phyloP scores from a whole-genome alignment of 2,329 filamentous ascomycete species.

The Metarhizium humberi region DNA sequence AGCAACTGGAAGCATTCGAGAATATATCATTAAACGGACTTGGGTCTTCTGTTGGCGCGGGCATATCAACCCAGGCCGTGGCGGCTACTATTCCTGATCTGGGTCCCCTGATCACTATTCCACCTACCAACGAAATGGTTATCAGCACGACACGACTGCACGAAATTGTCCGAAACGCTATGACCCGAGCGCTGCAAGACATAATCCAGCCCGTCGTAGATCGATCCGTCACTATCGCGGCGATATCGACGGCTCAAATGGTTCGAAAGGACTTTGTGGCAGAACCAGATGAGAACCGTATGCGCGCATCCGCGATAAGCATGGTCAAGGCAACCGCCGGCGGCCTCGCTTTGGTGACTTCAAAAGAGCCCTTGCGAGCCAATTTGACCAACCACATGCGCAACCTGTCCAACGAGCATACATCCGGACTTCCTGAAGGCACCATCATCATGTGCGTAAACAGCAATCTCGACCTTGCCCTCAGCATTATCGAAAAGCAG shows the following conservation, averaged over 20 bases:
- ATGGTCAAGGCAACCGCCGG: conserved; percentile 95
- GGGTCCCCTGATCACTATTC: conserved; percentile 68
- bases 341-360: conserved; percentile 91
- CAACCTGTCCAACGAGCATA: conserved; percentile 54
- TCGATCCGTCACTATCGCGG: conserved; percentile 92
- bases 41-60: conserved; percentile 56
- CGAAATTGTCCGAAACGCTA: conserved; percentile 74
- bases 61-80: conserved; percentile 69
- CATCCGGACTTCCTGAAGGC: conserved; percentile 81
- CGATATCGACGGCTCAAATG: conserved; percentile 91
- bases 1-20: conserved; percentile 73
- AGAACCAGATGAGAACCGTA: conserved; percentile 78
- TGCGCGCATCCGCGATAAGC: conserved; percentile 78
- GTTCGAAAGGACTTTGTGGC: conserved; percentile 95
- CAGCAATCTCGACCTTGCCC: conserved; percentile 89
- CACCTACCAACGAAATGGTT: conserved; percentile 71
- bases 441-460: conserved; percentile 98
- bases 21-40: conserved; percentile 71
- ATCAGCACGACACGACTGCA: conserved; percentile 59
- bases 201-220: conserved; percentile 98
- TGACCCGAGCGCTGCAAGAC: conserved; percentile 84
- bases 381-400: conserved; percentile 98
- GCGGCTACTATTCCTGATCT: conserved; percentile 78
- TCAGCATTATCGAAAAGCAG: conserved; percentile 87
- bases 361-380: conserved; percentile 90